Evolutionary conservation across 2,329 filamentous ascomycete species (phyloP).

Genomic region (Trichoderma sp.): DNA sequence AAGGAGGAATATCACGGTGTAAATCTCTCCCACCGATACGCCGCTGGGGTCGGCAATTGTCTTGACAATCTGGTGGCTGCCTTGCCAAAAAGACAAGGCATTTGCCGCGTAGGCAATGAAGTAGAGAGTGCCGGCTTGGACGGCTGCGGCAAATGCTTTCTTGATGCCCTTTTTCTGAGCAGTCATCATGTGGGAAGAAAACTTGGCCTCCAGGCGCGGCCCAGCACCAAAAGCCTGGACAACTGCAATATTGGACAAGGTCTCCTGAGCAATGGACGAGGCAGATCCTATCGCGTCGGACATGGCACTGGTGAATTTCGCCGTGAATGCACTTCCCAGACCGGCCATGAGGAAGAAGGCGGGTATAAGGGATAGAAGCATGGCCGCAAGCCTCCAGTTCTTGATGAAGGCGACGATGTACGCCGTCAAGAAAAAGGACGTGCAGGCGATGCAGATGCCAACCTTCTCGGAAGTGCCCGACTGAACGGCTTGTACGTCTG

Average conservation of each 20-base stretch:
- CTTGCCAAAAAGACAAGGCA: slow-evolving; percentile 67
- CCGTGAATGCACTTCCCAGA: slow-evolving; percentile 53
- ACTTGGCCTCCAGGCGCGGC: slow-evolving; percentile 57
- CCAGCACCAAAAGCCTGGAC: slow-evolving; percentile 64
- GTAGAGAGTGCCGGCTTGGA: slow-evolving; percentile 61
- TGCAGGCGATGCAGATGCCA: slow-evolving; percentile 59
- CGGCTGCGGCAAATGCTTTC: slow-evolving; percentile 55
- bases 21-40: slow-evolving; percentile 48
- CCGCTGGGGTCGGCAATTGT: slow-evolving; percentile 36
- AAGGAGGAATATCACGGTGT: slow-evolving; percentile 63
- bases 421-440: slow-evolving; percentile 65
- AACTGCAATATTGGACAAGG: slow-evolving; percentile 57
- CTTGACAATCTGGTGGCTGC: slow-evolving; percentile 51
- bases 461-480: slow-evolving; percentile 70
- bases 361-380: slow-evolving; percentile 61
- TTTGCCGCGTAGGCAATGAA: slow-evolving; percentile 68
- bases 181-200: slow-evolving; percentile 49
- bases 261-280: slow-evolving; percentile 62
- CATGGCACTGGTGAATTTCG: slow-evolving; percentile 50
- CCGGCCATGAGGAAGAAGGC: slow-evolving; percentile 60
- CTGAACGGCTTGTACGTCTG: slow-evolving; percentile 65
- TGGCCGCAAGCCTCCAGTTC: slow-evolving; percentile 59
- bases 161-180: slow-evolving; percentile 54
- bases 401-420: slow-evolving; percentile 68
- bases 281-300: slow-evolving; percentile 55